phyloP scores from a whole-genome alignment of 306 rosid genomes.

The Prunus fruticosa region DNA sequence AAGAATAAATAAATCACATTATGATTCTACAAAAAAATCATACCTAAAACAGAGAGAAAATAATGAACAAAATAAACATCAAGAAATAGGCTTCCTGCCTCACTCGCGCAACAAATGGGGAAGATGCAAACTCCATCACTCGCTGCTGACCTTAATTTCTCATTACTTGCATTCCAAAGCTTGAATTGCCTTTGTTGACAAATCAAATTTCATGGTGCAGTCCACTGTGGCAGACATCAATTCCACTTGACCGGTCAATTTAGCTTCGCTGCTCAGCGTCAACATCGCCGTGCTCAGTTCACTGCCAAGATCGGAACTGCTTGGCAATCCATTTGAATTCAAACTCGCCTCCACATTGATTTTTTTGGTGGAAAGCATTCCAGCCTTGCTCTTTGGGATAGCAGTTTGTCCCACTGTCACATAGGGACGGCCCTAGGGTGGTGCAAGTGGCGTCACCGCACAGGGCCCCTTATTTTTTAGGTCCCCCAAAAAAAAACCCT shows the following conservation, averaged over 20 bases:
- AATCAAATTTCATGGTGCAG: slow-evolving; percentile 3
- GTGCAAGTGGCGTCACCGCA: no score
- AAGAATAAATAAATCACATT: no score
- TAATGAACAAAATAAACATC: no score
- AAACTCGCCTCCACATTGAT: slow-evolving; percentile 1
- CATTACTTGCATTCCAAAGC: not conserved
- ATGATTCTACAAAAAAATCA: no score
- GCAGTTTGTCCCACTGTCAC: not conserved
- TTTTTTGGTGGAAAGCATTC: slow-evolving; percentile 1
- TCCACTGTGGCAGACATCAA: slow-evolving; percentile 16
- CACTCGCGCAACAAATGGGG: no score
- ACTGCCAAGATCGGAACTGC: not conserved
- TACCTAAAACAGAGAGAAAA: no score
- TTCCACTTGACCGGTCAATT: slow-evolving; percentile 13
- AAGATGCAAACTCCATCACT: no score
- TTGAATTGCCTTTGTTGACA: not conserved
- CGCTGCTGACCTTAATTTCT: not conserved
- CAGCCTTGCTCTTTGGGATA: slow-evolving; percentile 12
- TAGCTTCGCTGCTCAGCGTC: not conserved
- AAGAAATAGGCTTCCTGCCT: no score
- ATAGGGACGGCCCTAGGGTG: no score
- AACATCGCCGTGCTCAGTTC: not conserved
- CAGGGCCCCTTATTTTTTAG: no score
- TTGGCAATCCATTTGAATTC: not conserved
- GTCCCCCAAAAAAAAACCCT: no score